A percentile compares a stretch with the other conserved stretches of the same genome.
Conservation (phyloP, 140 eudicot genomes). For the Senecio squalidus region DNA sequence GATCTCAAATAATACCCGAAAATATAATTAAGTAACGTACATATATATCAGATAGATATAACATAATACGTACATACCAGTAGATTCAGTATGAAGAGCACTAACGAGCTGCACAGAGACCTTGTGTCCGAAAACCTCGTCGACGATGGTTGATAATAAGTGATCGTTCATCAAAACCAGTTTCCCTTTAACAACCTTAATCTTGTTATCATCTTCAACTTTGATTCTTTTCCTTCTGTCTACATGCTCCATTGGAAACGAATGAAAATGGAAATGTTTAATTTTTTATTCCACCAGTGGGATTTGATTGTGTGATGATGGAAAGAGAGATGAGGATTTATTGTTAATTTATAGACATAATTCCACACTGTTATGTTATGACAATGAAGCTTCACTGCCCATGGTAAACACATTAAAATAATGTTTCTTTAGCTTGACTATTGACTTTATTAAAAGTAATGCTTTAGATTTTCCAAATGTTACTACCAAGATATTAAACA, state of each 20-base stretch:
- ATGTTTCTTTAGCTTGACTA: no score
- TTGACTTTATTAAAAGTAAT: no score
- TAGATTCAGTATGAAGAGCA: conserved; percentile 30
- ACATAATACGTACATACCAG: conserved; percentile 23
- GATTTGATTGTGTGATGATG: conserved; percentile 3
- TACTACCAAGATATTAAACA: no score
- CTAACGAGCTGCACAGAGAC: conserved; percentile 65
- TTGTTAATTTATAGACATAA: not conserved
- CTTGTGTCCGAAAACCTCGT: conserved; percentile 51
- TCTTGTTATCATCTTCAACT: conserved; percentile 10
- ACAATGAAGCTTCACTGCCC: conserved; percentile 15
- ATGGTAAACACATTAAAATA: not conserved
- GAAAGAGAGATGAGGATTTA: not conserved
- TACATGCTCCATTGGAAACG: conserved; percentile 18
- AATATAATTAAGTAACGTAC: not conserved
- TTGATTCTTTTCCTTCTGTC: conserved; percentile 24
- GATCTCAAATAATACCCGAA: not conserved
- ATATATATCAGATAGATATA: not conserved
- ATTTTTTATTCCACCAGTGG: not conserved
- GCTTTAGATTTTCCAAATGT: no score
- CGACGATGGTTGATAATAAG: not conserved
- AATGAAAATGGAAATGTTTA: no score
- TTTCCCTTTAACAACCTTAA: conserved; percentile 15
- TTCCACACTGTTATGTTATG: not conserved
- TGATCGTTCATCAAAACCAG: conserved; percentile 16